phyloP scores from a whole-genome alignment of 371 early-diverging fungal genomes.

The Saksenaea oblongispora region DNA sequence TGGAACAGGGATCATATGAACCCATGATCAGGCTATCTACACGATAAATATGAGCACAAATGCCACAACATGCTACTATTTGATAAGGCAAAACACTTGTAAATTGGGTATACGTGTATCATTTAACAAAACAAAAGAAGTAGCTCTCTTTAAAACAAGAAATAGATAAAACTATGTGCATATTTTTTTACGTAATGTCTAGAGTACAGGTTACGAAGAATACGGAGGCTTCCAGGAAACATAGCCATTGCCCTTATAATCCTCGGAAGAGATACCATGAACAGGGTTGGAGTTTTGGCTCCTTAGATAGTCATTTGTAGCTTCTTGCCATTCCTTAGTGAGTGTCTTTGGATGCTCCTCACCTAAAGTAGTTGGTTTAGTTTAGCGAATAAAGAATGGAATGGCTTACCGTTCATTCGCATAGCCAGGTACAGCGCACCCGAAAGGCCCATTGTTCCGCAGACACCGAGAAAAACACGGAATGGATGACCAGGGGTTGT shows the following conservation, averaged over 20 bases:
- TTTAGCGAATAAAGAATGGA: neutral
- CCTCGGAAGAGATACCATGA: conserved; percentile 83
- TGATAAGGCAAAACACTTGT: too few species aligned
- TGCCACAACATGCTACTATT: too few species aligned
- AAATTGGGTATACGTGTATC: too few species aligned
- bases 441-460: conserved; percentile 57
- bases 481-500: conserved; percentile 71
- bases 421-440: conserved; percentile 66
- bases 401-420: conserved; percentile 67
- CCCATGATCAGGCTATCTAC: too few species aligned
- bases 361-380: conserved; percentile 35
- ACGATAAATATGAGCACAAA: too few species aligned
- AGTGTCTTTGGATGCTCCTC: conserved; percentile 73
- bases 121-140: too few species aligned
- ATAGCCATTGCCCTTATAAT: conserved; percentile 78
- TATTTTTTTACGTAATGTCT: too few species aligned
- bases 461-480: conserved; percentile 74
- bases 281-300: conserved; percentile 90
- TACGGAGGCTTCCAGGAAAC: conserved; percentile 22
- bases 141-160: too few species aligned
- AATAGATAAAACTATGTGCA: too few species aligned
- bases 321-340: conserved; percentile 93
- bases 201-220: neutral
- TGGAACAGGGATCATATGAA: too few species aligned
- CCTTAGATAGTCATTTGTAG: conserved; percentile 77